Percentiles rank a stretch among this genome's conserved stretches.
Conservation (phyloP, 306 rosid species). For the Cicer judaicum region DNA sequence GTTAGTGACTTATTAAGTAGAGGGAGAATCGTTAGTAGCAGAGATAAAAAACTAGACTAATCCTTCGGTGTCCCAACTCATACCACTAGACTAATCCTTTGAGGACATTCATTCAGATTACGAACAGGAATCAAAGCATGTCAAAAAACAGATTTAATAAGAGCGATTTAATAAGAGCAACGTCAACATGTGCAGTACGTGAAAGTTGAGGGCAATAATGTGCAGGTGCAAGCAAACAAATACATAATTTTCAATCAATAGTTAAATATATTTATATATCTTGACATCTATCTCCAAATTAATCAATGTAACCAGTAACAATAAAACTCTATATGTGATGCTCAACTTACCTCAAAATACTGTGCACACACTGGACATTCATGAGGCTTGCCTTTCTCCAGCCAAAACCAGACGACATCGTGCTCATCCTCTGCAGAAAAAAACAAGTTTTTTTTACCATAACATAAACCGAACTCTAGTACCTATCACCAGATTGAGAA, state of each 20-base stretch:
- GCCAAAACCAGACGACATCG: slow-evolving; percentile 98
- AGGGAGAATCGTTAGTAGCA: no score
- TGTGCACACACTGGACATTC: slow-evolving; percentile 97
- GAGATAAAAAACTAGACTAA: no score
- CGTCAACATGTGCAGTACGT: background rate
- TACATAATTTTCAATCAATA: slow-evolving; percentile 20
- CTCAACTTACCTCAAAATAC: slow-evolving; percentile 73
- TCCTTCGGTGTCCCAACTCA: no score
- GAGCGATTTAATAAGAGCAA: slow-evolving; percentile 12
- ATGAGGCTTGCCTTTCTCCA: slow-evolving; percentile 79
- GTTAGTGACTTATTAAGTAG: no score
- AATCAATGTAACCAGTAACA: slow-evolving; percentile 8
- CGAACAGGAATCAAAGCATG: slow-evolving; percentile 22
- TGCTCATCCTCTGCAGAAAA: slow-evolving; percentile 87
- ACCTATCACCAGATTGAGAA: slow-evolving; percentile 27
- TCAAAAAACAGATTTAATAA: slow-evolving; percentile 24
- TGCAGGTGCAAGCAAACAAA: slow-evolving; percentile 22
- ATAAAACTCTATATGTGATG: slow-evolving; percentile 19
- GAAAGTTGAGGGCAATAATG: slow-evolving; percentile 2
- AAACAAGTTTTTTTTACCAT: slow-evolving; percentile 27
- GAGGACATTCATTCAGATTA: background rate
- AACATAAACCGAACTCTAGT: background rate
- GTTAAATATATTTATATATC: slow-evolving; percentile 33
- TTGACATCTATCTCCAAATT: slow-evolving; percentile 18
- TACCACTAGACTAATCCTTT: no score